These are phyloP conservation scores for Phylloporus rhodoxanthus DNA, from an alignment of 768 basidiomycete species.

Conservation along the genomic window DNA sequence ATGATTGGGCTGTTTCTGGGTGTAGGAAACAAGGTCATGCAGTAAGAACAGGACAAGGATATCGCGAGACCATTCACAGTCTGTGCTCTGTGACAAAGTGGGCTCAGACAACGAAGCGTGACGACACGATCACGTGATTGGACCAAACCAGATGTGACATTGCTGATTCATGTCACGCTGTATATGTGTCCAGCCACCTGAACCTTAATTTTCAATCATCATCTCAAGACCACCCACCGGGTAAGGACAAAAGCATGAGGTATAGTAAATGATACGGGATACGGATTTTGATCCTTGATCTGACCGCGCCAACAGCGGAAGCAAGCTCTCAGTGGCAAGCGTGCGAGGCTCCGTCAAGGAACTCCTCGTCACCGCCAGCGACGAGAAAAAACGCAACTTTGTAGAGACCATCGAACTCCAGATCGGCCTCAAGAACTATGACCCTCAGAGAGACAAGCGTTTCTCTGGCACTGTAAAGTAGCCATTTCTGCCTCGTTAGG, in stretches of 20 bases:
- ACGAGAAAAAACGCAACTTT: constrained; percentile 90
- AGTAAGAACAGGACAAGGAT: not conserved
- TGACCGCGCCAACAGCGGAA: constrained; percentile 28
- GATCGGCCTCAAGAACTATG: constrained; percentile 97
- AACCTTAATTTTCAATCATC: constrained; percentile 24
- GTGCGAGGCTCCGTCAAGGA: constrained; percentile 98
- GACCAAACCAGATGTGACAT: constrained; percentile 6
- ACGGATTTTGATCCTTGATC: not conserved
- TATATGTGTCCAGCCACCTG: constrained; percentile 30
- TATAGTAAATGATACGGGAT: constrained; percentile 3
- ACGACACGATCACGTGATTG: constrained; percentile 17
- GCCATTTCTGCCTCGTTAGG: constrained; percentile 15
- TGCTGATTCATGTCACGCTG: constrained; percentile 30
- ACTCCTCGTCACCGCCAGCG: constrained; percentile 74
- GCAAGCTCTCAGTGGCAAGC: constrained; percentile 98
- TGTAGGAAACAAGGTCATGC: not conserved
- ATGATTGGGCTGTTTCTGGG: not conserved
- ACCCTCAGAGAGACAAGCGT: constrained; percentile 99
- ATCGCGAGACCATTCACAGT: constrained; percentile 9
- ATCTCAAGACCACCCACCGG: constrained; percentile 15
- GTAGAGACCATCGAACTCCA: constrained; percentile 95
- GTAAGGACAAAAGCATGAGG: constrained; percentile 29
- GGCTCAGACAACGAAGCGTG: constrained; percentile 16
- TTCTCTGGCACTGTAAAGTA: constrained; percentile 99
- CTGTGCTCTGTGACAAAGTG: not conserved